Conservation (phyloP, 495 filamentous ascomycete genomes). For the Symbiotaphrina buchneri region DNA sequence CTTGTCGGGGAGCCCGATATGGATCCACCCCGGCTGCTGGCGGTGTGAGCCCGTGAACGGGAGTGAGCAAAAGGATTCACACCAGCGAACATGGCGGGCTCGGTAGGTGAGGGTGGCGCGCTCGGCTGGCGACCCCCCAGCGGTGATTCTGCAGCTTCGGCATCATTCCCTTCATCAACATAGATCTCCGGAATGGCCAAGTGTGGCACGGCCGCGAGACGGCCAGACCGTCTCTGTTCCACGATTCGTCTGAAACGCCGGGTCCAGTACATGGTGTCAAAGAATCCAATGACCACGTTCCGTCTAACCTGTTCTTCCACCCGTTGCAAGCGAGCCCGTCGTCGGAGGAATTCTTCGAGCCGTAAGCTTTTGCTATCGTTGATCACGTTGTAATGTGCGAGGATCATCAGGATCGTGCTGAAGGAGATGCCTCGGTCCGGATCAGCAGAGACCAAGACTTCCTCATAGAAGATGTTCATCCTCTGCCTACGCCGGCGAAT, state of each 20-base stretch:
- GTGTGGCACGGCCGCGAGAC: constrained; percentile 55
- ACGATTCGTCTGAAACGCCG: constrained; percentile 55
- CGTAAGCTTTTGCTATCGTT: constrained; percentile 87
- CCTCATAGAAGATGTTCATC: constrained; percentile 87
- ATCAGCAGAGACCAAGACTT: constrained; percentile 85
- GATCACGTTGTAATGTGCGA: constrained; percentile 98
- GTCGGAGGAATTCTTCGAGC: constrained; percentile 85
- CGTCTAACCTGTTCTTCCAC: constrained; percentile 92
- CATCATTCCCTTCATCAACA: constrained; percentile 44
- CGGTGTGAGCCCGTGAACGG: too few species aligned
- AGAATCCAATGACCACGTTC: constrained; percentile 79
- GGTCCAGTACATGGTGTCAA: constrained; percentile 80
- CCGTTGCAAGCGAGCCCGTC: constrained; percentile 70
- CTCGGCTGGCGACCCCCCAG: too few species aligned
- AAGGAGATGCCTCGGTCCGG: constrained; percentile 76
- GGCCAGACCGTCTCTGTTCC: constrained; percentile 41
- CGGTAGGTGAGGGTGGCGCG: too few species aligned
- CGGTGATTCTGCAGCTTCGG: constrained; percentile 10
- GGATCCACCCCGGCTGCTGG: not conserved
- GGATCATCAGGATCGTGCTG: constrained; percentile 82
- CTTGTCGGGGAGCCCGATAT: not conserved
- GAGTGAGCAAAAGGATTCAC: too few species aligned
- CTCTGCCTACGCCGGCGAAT: constrained; percentile 50
- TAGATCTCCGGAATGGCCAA: constrained; percentile 80
- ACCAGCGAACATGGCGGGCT: too few species aligned